Evolutionary conservation across 495 filamentous ascomycete species (phyloP).

Genomic region (Neurospora sp.): DNA sequence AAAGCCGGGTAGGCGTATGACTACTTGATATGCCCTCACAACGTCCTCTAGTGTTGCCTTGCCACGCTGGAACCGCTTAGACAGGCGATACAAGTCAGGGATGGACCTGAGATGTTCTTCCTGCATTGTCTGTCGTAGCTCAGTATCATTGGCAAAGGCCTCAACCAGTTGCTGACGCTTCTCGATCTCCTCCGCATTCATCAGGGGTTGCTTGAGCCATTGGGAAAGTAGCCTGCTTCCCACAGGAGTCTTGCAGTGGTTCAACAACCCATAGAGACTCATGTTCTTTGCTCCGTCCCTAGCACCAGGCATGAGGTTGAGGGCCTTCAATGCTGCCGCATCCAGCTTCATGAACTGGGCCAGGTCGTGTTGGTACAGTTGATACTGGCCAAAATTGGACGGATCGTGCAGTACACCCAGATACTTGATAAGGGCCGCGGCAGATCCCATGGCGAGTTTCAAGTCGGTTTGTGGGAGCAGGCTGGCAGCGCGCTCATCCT

Average conservation of each 20-base stretch:
- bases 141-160: slow-evolving; percentile 87
- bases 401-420: slow-evolving; percentile 82
- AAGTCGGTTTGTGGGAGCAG: slow-evolving; percentile 83
- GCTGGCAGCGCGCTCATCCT: slow-evolving; percentile 69
- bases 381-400: slow-evolving; percentile 92
- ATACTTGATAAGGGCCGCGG: slow-evolving; percentile 89
- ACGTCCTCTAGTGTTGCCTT: slow-evolving; percentile 91
- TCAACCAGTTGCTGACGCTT: slow-evolving; percentile 90
- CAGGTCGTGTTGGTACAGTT: slow-evolving; percentile 93
- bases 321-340: slow-evolving; percentile 81
- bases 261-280: slow-evolving; percentile 87
- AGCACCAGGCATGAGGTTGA: slow-evolving; percentile 95
- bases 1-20: slow-evolving; percentile 84
- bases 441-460: slow-evolving; percentile 94
- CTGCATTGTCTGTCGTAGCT: slow-evolving; percentile 93
- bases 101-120: slow-evolving; percentile 92
- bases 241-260: slow-evolving; percentile 95
- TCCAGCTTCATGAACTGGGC: slow-evolving; percentile 99
- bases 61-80: slow-evolving; percentile 88
- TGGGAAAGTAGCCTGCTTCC: slow-evolving; percentile 85
- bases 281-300: slow-evolving; percentile 94
- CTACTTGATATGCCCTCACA: slow-evolving; percentile 86
- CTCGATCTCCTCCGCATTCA: slow-evolving; percentile 84
- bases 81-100: slow-evolving; percentile 85
- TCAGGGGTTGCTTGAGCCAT: slow-evolving; percentile 96